phyloP scores from a whole-genome alignment of 495 filamentous ascomycete genomes.

The Podospora appendiculata region DNA sequence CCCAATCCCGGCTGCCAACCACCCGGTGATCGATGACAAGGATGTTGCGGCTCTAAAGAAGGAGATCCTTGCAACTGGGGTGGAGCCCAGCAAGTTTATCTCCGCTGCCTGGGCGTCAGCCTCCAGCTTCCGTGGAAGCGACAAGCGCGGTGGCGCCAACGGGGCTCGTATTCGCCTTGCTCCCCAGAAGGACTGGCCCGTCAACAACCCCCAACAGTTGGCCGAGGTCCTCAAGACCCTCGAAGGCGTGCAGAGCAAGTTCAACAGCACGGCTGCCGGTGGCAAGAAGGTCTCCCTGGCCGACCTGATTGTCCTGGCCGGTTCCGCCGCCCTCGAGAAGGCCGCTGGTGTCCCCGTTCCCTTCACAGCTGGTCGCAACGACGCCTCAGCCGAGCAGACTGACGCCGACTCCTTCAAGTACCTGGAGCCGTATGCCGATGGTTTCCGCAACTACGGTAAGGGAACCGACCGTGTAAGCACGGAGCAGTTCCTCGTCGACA shows the following conservation, averaged over 20 bases:
- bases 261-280: constrained; percentile 49
- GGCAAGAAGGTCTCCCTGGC: constrained; percentile 65
- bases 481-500: constrained; percentile 62
- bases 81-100: constrained; percentile 49
- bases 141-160: constrained; percentile 72
- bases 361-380: constrained; percentile 39
- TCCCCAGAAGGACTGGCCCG: constrained; percentile 59
- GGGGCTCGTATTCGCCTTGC: constrained; percentile 65
- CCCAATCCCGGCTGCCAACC: constrained; percentile 46
- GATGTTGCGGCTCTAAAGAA: constrained; percentile 57
- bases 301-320: constrained; percentile 64
- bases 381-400: constrained; percentile 54
- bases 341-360: constrained; percentile 44
- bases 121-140: constrained; percentile 62
- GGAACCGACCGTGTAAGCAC: constrained; percentile 44
- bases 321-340: constrained; percentile 62
- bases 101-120: constrained; percentile 61
- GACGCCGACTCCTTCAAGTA: constrained; percentile 53
- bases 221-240: constrained; percentile 48
- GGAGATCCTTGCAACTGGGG: constrained; percentile 50
- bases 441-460: constrained; percentile 68
- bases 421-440: constrained; percentile 56
- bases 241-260: constrained; percentile 53
- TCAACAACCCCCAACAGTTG: constrained; percentile 58
- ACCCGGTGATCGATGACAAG: constrained; percentile 46